A percentile compares a stretch with the other conserved stretches of the same genome.
Conservation (phyloP, 2,329 filamentous ascomycete genomes). For the Exophiala lecanii-corni region DNA sequence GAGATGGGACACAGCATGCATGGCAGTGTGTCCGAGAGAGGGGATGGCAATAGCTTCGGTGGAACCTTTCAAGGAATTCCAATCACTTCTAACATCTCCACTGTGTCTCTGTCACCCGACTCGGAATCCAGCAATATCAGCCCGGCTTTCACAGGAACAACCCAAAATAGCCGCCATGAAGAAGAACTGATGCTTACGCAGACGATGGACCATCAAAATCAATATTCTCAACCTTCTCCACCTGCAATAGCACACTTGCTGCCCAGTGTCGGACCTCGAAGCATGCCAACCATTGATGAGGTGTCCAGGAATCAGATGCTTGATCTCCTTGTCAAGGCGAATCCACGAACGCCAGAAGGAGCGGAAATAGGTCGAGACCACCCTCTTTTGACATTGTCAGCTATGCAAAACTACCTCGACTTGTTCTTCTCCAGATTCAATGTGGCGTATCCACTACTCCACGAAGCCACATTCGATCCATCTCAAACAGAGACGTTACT, state of each 20-base stretch:
- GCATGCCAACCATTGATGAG: slow-evolving; percentile 30
- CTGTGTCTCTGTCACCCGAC: neutral
- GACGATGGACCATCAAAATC: neutral
- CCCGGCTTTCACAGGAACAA: neutral
- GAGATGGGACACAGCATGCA: neutral
- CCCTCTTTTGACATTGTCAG: slow-evolving; percentile 46
- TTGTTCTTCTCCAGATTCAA: slow-evolving; percentile 61
- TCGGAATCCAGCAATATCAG: neutral
- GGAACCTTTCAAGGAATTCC: neutral
- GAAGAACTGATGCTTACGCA: neutral
- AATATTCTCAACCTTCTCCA: slow-evolving; percentile 2
- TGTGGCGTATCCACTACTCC: slow-evolving; percentile 55
- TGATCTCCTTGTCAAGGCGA: slow-evolving; percentile 47
- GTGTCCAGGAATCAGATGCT: slow-evolving; percentile 40
- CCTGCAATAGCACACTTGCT: neutral
- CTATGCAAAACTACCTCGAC: slow-evolving; percentile 54
- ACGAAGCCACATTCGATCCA: slow-evolving; percentile 54
- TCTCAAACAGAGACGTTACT: slow-evolving; percentile 48
- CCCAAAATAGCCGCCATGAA: neutral
- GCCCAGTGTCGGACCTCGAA: slow-evolving; percentile 1
- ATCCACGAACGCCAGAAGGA: slow-evolving; percentile 47
- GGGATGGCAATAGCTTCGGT: too few species aligned
- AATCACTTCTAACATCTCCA: neutral
- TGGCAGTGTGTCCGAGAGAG: neutral
- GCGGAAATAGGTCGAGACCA: slow-evolving; percentile 46